Evolutionary conservation across 257 asterid species (phyloP).

Genomic region (Lycium barbarum): DNA sequence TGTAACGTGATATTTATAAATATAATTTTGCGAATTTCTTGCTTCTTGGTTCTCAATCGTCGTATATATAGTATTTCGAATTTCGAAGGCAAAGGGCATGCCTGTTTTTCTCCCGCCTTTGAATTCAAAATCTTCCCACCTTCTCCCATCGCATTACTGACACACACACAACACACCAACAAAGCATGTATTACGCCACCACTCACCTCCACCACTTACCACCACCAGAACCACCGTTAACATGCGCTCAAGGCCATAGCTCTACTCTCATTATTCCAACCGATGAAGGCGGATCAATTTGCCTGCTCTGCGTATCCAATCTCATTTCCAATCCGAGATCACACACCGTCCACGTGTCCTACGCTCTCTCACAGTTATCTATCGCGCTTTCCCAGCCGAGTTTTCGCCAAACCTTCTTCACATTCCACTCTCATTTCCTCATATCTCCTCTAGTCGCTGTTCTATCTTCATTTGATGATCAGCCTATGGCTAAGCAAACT

Average conservation of each 20-base stretch:
- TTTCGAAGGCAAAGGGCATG: background rate
- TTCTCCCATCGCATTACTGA: slow-evolving; percentile 9
- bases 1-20: too few species aligned
- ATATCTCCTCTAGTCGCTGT: slow-evolving; percentile 73
- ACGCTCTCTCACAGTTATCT: slow-evolving; percentile 92
- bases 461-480: slow-evolving; percentile 69
- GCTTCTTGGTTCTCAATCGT: background rate
- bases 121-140: background rate
- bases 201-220: slow-evolving; percentile 33
- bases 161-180: slow-evolving; percentile 23
- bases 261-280: slow-evolving; percentile 66
- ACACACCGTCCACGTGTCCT: slow-evolving; percentile 82
- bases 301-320: slow-evolving; percentile 83
- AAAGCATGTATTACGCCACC: slow-evolving; percentile 48
- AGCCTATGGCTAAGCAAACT: slow-evolving; percentile 72
- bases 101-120: slow-evolving; percentile 5
- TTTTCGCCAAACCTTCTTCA: slow-evolving; percentile 61
- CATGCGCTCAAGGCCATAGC: slow-evolving; percentile 78
- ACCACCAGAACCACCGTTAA: slow-evolving; percentile 39
- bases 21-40: too few species aligned
- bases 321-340: slow-evolving; percentile 78
- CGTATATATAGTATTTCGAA: background rate
- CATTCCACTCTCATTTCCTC: slow-evolving; percentile 83
- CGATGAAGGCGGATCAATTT: slow-evolving; percentile 80
- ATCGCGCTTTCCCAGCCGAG: slow-evolving; percentile 73